Percentiles rank a stretch among this genome's conserved stretches.
Evolutionary conservation across 2,329 filamentous ascomycete genomes (phyloP).

Genomic region (Chaetothyriales sp.): DNA sequence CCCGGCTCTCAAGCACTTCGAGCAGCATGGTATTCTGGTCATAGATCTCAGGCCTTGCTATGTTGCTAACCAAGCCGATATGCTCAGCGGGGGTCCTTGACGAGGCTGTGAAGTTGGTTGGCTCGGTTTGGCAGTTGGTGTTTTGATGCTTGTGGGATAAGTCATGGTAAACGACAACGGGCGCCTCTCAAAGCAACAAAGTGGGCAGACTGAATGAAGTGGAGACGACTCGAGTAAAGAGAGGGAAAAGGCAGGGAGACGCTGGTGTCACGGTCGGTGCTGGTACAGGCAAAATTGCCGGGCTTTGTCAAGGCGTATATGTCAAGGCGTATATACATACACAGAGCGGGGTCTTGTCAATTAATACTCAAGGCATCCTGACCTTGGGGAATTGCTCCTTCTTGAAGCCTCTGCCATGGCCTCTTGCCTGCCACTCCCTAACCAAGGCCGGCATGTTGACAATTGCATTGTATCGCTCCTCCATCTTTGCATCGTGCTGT

Average conservation of each 20-base stretch:
- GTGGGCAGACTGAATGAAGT: no score
- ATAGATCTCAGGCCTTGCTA: no score
- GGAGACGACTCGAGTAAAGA: neutral
- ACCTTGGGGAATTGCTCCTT: constrained; percentile 47
- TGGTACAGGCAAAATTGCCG: neutral
- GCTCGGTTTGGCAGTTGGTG: no score
- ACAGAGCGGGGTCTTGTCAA: neutral
- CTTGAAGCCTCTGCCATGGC: constrained; percentile 61
- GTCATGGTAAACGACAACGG: no score
- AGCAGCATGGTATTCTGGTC: no score
- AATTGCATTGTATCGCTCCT: constrained; percentile 84
- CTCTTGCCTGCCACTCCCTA: constrained; percentile 76
- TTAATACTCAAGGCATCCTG: neutral
- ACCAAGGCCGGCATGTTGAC: constrained; percentile 87
- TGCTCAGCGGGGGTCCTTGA: no score
- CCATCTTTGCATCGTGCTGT: constrained; percentile 67
- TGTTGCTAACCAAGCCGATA: no score
- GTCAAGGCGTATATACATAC: neutral
- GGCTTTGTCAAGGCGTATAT: no score
- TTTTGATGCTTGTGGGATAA: no score
- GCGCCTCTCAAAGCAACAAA: no score
- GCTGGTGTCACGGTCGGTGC: neutral
- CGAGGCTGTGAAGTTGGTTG: no score
- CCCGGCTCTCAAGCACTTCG: no score
- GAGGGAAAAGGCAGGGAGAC: neutral